Base-by-base conservation (phyloP, 257 asterid species). In the Solanum etuberosum region DNA sequence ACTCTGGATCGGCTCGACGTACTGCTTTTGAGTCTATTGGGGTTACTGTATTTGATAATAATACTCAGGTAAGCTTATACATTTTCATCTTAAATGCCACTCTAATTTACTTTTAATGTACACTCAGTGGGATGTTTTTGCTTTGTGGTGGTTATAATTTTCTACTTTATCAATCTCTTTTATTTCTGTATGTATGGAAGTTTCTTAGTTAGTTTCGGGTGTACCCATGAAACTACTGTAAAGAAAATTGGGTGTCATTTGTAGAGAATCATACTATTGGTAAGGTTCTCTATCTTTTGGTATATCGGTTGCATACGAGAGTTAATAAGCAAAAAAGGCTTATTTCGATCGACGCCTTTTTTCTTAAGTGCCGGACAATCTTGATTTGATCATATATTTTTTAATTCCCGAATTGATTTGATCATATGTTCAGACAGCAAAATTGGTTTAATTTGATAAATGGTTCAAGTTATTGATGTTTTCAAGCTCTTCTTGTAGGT, bases 21-120 rank as follows among this genome's bases (percentile, higher is more conserved):
- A 84, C 94, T 81, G 95, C 94, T 61, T 97, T 95, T 57, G 94
- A 95, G 67, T 94, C 98, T 42, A 92, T 95, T 86, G 99, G 99
- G 9, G 96, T 90, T 82, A 87, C 93, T 87, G 98, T 95, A 18
- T 83, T 92, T 27, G 93, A 94, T 48, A 87, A 91, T 31, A 97
- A 97, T 85, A 84, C 29, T 65, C 93, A 97, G 97, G 99, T 95
- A 88, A 12, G 46, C 67, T 59, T 54, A 13, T 40, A 40, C 59
- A 37, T 73, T 73, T 16, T 11, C 82, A 72, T 37, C 51, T 21
- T 73, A 13, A 37, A 37, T 73, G 51, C 23, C 81, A 9, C 27
- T 72, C 18, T 72, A 31, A 15, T 34, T 72, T 29, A 67, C 21
- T 29, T 67, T 67, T 31, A 32, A 70, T 70, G 77, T 32, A 70